phyloP scores from a whole-genome alignment of 169 alveolate genomes.

The Plasmodium berghei region DNA sequence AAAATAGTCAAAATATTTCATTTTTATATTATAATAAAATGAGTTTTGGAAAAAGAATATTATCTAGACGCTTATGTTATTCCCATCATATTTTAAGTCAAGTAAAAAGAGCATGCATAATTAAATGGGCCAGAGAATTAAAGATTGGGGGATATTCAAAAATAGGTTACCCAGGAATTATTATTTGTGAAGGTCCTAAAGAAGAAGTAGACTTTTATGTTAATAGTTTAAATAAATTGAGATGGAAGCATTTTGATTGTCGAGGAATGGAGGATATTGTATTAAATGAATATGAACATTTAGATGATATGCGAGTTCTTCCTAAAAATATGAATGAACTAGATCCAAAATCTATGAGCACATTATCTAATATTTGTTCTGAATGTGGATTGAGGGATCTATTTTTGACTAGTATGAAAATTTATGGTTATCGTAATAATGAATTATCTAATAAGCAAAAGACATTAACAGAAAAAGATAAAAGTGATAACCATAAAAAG shows the following conservation, averaged over 20 bases:
- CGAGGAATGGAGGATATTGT: conserved; percentile 78
- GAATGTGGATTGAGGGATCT: conserved; percentile 80
- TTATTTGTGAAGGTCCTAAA: conserved; percentile 82
- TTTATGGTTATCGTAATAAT: conserved; percentile 44
- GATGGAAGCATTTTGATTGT: conserved; percentile 83
- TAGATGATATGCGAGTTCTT: conserved; percentile 73
- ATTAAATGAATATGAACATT: conserved; percentile 47
- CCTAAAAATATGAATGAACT: conserved; percentile 79
- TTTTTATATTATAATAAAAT: conserved; percentile 25
- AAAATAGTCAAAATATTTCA: not conserved
- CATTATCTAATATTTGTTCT: conserved; percentile 78
- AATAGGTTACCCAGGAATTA: conserved; percentile 84
- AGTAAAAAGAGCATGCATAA: conserved; percentile 77
- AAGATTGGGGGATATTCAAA: conserved; percentile 83
- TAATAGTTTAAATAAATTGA: conserved; percentile 80
- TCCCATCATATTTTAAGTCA: conserved; percentile 80
- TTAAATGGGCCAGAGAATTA: conserved; percentile 82
- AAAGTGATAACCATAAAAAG: conserved; percentile 3
- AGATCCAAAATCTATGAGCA: conserved; percentile 79
- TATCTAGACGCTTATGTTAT: conserved; percentile 77
- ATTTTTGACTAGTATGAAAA: conserved; percentile 82
- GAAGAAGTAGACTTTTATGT: conserved; percentile 80
- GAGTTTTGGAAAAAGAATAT: conserved; percentile 22
- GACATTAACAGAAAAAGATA: conserved; percentile 3
- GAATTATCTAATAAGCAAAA: conserved; percentile 5